A percentile compares a stretch with the other conserved stretches of the same genome.
phyloP scores from a whole-genome alignment of 192 early-diverging fungal species.

The Coemansia sp. region DNA sequence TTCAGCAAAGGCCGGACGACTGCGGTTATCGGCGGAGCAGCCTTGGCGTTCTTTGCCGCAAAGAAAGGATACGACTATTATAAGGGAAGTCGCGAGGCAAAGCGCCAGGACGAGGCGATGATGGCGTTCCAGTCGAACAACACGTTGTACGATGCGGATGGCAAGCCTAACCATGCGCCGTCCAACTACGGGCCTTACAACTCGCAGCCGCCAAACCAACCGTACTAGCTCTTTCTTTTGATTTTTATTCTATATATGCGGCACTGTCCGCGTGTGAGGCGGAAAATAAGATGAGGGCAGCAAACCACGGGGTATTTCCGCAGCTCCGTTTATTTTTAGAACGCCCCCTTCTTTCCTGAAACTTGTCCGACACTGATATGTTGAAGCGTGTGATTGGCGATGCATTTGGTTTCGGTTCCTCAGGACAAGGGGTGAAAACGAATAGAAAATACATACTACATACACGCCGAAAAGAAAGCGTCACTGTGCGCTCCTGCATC shows the following conservation, averaged over 20 bases:
- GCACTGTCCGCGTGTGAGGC: neutral
- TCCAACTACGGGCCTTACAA: slow-evolving; percentile 1
- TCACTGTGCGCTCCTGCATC: too few relatives aligned
- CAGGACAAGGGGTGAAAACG: too few relatives aligned
- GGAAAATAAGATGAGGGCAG: slow-evolving; percentile 2
- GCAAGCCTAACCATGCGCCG: neutral
- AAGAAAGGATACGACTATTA: neutral
- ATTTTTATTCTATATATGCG: neutral
- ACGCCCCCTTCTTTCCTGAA: neutral
- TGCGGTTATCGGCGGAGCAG: neutral
- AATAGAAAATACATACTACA: too few relatives aligned
- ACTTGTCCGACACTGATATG: too few relatives aligned
- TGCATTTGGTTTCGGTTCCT: too few relatives aligned
- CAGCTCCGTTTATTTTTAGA: slow-evolving; percentile 13
- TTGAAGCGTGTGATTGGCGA: too few relatives aligned
- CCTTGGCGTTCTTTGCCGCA: neutral
- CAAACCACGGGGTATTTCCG: slow-evolving; percentile 9
- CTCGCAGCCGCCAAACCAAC: neutral
- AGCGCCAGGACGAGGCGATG: slow-evolving; percentile 5
- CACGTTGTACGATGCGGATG: neutral
- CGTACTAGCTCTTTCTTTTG: neutral
- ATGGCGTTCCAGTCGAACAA: neutral
- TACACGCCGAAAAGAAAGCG: too few relatives aligned
- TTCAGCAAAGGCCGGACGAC: slow-evolving; percentile 8
- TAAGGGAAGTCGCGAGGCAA: neutral